Evolutionary conservation across 2,329 filamentous ascomycete species (phyloP).

Genomic region (Colletotrichum musicola): DNA sequence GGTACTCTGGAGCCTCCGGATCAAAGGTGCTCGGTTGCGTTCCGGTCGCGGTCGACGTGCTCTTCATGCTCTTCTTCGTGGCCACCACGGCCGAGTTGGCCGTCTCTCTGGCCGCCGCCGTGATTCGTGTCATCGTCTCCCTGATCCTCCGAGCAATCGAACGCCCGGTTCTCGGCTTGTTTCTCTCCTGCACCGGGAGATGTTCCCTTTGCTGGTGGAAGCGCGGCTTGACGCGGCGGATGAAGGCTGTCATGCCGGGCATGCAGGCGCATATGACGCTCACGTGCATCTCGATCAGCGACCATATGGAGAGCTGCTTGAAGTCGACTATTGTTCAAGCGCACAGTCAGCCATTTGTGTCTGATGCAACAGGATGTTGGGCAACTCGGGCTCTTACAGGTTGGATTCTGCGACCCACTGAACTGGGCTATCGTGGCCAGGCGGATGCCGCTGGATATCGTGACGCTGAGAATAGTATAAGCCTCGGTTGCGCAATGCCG

Average conservation of each 20-base stretch:
- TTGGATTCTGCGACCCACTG: constrained; percentile 16
- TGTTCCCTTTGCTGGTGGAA: background rate
- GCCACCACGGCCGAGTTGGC: background rate
- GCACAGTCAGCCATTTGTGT: background rate
- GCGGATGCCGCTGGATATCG: constrained; percentile 19
- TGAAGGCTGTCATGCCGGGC: constrained; percentile 26
- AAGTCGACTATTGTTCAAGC: constrained; percentile 2
- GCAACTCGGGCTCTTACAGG: background rate
- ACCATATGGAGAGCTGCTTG: constrained; percentile 24
- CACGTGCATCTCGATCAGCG: constrained; percentile 24
- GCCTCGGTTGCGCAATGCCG: background rate
- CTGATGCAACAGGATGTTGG: background rate
- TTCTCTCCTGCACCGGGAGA: background rate
- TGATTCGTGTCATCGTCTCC: constrained; percentile 11
- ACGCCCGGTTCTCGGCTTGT: constrained; percentile 2
- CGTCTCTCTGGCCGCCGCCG: background rate
- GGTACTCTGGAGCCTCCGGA: background rate
- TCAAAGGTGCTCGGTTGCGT: constrained; percentile 1
- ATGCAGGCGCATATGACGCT: constrained; percentile 37
- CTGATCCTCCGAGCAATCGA: background rate
- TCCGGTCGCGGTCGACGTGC: background rate
- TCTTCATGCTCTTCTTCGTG: background rate
- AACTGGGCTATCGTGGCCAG: constrained; percentile 16
- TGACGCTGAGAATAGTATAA: constrained; percentile 1
- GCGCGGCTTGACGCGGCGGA: constrained; percentile 16